phyloP scores from a whole-genome alignment of 1,284 basidiomycete species.

The Trametes versicolor region DNA sequence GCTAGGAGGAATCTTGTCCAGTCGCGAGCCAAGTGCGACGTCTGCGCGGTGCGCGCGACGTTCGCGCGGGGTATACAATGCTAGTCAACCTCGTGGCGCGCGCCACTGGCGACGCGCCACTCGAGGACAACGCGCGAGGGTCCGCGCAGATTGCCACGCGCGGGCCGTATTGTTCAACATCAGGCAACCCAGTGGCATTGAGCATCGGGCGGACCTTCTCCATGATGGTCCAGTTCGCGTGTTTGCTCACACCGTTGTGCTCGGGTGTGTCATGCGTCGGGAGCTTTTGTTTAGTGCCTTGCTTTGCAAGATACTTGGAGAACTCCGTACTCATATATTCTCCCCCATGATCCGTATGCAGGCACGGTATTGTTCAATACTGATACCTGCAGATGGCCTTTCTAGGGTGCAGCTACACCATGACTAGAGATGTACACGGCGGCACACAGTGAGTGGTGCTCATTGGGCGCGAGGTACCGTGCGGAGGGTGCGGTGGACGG shows the following conservation, averaged over 20 bases:
- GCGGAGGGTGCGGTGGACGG: too few relatives aligned
- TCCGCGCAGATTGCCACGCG: too few relatives aligned
- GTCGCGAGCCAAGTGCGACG: slow-evolving; percentile 1
- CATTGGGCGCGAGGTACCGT: too few relatives aligned
- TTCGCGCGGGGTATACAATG: not conserved
- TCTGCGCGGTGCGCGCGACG: not conserved
- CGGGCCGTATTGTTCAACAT: not conserved
- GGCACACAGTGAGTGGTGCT: too few relatives aligned
- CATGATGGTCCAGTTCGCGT: slow-evolving; percentile 44
- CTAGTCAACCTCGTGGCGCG: not conserved
- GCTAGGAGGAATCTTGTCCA: not conserved
- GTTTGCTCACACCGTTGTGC: slow-evolving; percentile 50
- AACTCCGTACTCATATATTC: slow-evolving; percentile 21
- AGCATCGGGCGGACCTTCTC: slow-evolving; percentile 39
- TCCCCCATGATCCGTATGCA: slow-evolving; percentile 45
- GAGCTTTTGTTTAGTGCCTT: slow-evolving; percentile 18
- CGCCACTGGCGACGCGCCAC: too few relatives aligned
- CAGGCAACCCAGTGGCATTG: slow-evolving; percentile 39
- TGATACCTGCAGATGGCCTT: too few relatives aligned
- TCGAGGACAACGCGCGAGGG: too few relatives aligned
- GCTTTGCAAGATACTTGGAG: not conserved
- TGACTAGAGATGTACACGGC: too few relatives aligned
- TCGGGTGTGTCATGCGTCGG: slow-evolving; percentile 35
- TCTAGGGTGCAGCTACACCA: too few relatives aligned
- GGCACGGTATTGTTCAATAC: too few relatives aligned